These are phyloP conservation scores for Cryptosporidium baileyi DNA, from an alignment of 169 alveolate genomes.

Conservation along the genomic window DNA sequence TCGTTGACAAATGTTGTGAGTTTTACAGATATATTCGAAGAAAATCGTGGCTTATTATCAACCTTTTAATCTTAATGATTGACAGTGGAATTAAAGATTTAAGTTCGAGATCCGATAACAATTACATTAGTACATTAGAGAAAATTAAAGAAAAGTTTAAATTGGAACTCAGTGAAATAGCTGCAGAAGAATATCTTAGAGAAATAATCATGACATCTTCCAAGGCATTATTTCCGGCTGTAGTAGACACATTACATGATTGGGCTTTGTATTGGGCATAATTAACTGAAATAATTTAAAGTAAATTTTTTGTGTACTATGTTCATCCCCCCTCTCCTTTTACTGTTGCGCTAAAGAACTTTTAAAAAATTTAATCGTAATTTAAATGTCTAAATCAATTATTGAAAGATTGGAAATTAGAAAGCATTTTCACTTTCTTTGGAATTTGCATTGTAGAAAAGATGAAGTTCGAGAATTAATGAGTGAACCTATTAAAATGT, in stretches of 20 bases:
- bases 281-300: background rate
- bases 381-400: background rate
- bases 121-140: constrained; percentile 60
- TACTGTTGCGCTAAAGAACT: too few relatives aligned
- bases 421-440: constrained; percentile 19
- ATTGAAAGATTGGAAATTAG: background rate
- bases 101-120: constrained; percentile 74
- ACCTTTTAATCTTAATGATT: constrained; percentile 89
- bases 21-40: constrained; percentile 83
- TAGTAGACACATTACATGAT: constrained; percentile 87
- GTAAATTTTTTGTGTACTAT: too few relatives aligned
- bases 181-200: constrained; percentile 87
- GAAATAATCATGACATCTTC: constrained; percentile 86
- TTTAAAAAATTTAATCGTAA: too few relatives aligned
- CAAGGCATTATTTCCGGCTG: constrained; percentile 89
- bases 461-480: background rate
- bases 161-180: constrained; percentile 84
- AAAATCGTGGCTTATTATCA: constrained; percentile 85
- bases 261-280: constrained; percentile 88
- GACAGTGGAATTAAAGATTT: constrained; percentile 92
- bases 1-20: constrained; percentile 80
- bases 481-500: constrained; percentile 13
- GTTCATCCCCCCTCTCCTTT: too few relatives aligned
- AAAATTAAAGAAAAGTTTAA: constrained; percentile 85
- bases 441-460: background rate